These are phyloP conservation scores for Phytophthora syringae DNA, from an alignment of 352 stramenopile genomes.

Conservation along the genomic window DNA sequence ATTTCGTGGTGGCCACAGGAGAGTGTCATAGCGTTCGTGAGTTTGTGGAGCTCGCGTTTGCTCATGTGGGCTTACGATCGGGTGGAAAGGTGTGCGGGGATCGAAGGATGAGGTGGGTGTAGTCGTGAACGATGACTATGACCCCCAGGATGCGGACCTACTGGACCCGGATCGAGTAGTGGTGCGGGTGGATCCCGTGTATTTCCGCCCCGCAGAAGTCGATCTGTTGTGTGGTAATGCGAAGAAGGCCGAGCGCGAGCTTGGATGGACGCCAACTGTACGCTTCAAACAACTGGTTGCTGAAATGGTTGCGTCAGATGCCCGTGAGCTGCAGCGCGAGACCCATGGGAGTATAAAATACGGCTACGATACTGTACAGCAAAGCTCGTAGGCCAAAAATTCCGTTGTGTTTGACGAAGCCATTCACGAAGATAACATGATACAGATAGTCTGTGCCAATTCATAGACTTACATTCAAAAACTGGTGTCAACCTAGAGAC, in stretches of 20 bases:
- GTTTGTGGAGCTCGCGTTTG: slow-evolving; percentile 98
- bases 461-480: slow-evolving; percentile 19
- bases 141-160: slow-evolving; percentile 9
- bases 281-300: slow-evolving; percentile 94
- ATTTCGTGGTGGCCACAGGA: slow-evolving; percentile 93
- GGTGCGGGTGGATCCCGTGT: slow-evolving; percentile 96
- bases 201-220: slow-evolving; percentile 99
- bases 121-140: slow-evolving; percentile 53
- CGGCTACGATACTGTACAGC: slow-evolving; percentile 8
- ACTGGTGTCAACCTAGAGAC: slow-evolving; percentile 29
- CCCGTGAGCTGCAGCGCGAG: slow-evolving; percentile 27
- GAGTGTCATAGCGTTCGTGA: slow-evolving; percentile 98
- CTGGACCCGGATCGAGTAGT: slow-evolving; percentile 73
- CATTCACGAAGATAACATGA: background rate
- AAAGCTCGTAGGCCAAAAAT: slow-evolving; percentile 21
- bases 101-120: slow-evolving; percentile 95
- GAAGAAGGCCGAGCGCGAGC: slow-evolving; percentile 90
- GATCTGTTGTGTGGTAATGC: slow-evolving; percentile 97
- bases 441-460: too few relatives aligned
- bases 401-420: slow-evolving; percentile 1
- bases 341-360: slow-evolving; percentile 13
- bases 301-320: slow-evolving; percentile 96
- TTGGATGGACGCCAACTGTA: slow-evolving; percentile 94
- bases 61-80: slow-evolving; percentile 88
- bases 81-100: slow-evolving; percentile 91